These are phyloP conservation scores for Cucurbita argyrosperma DNA, from an alignment of 306 rosid genomes.

Conservation along the genomic window DNA sequence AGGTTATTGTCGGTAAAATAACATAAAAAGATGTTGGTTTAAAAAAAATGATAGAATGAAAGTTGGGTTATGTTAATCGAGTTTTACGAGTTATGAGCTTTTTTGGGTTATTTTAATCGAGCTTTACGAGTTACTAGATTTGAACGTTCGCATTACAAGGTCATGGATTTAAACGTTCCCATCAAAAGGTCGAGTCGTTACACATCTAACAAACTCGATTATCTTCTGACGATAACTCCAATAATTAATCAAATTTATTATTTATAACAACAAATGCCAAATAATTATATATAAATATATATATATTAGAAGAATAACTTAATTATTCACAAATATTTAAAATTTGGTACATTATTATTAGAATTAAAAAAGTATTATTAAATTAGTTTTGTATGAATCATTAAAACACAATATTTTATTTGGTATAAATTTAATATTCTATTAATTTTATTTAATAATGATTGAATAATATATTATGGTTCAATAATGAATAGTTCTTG, in stretches of 20 bases:
- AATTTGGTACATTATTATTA: background rate
- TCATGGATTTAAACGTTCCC: no score
- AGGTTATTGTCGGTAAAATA: no score
- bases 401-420: background rate
- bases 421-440: background rate
- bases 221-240: background rate
- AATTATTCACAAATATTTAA: background rate
- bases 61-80: no score
- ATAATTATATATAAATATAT: background rate
- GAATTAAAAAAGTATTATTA: background rate
- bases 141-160: background rate
- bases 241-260: background rate
- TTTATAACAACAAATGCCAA: background rate
- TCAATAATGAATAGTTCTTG: no score
- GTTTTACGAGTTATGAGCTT: no score
- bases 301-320: background rate
- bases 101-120: no score
- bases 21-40: no score
- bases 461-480: background rate
- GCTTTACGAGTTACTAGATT: no score
- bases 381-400: background rate
- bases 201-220: no score
- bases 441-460: background rate
- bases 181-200: no score
- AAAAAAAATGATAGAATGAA: no score